Evolutionary conservation across 2,329 filamentous ascomycete species (phyloP).

Genomic region (Trichoderma asperellum): DNA sequence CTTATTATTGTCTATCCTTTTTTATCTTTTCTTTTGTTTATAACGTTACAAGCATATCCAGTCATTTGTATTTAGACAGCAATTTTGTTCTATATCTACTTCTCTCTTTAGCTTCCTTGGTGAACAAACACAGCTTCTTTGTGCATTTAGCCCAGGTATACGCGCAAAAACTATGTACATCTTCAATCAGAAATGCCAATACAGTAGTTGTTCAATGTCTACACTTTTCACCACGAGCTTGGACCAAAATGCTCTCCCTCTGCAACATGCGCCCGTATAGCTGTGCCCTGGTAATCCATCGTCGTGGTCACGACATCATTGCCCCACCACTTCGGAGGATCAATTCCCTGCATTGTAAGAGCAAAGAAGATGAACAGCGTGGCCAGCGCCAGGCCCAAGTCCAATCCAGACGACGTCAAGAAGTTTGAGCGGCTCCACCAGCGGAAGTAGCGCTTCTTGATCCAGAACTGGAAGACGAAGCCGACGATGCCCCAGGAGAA

Average conservation of each 20-base stretch:
- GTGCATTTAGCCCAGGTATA: neutral
- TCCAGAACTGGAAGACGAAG: constrained; percentile 69
- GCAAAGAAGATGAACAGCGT: constrained; percentile 73
- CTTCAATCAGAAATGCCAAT: neutral
- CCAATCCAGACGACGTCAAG: constrained; percentile 69
- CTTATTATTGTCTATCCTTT: neutral
- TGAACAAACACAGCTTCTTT: neutral
- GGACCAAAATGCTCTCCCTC: constrained; percentile 67
- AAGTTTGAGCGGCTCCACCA: constrained; percentile 81
- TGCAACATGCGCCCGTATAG: constrained; percentile 57
- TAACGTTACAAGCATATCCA: neutral
- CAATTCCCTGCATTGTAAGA: constrained; percentile 65
- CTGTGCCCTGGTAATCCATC: constrained; percentile 63
- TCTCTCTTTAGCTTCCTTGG: neutral
- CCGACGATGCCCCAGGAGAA: constrained; percentile 74
- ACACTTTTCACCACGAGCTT: constrained; percentile 48
- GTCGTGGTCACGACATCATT: constrained; percentile 62
- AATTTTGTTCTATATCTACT: neutral
- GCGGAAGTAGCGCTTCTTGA: constrained; percentile 64
- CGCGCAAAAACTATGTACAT: neutral
- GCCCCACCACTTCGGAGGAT: constrained; percentile 71
- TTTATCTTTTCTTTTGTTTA: neutral
- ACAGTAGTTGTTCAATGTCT: neutral
- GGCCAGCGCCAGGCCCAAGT: constrained; percentile 67
- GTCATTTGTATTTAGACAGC: neutral